Base-by-base conservation (phyloP, 2,329 filamentous ascomycete genomes). In the Fusarium chaquense region DNA sequence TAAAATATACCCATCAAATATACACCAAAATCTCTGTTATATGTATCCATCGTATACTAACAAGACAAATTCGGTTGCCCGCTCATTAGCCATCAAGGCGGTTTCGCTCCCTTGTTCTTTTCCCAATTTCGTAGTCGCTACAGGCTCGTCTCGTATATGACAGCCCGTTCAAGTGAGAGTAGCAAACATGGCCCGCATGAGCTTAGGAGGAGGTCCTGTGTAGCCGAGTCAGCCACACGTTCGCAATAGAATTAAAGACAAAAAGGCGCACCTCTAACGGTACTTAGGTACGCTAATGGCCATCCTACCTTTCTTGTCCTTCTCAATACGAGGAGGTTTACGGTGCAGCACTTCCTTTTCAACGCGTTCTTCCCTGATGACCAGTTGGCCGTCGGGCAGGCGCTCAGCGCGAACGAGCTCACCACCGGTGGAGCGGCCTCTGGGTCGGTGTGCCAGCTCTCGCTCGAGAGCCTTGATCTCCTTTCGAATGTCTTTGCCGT, bases 271-370 rank as follows among this genome's bases (percentile, higher is more conserved):
- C 83, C 83, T 85, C 85, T 81, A 86, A 81, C 84, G 87, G 81
- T 89, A 86, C 83, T 90, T 89, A 77, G 91, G 92, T 81, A 93
- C 87, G 84, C 91, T 92, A 83, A 94, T 90, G 85, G 90, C 89
- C 89, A 96, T 90, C 92, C 91, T 96, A 97, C 94, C 94, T 94
- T 93, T 96, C 85, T 91, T 91, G 83, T 98, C 93, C 85, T 92
- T 93, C 82, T 93, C 92, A 75, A 97, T 89, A 73, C 91, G 85
- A 68, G 92, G 83, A 56, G 87, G 87, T 77, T 83, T 86, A 76
- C 81, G 81, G 50, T 83, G 82, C 74, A 86, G 84, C 69, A 86
- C 83, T 53, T 87, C 78, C 75, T 81, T 83, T 79, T 89, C 86
- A 69, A 89, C 79, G 73, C 83, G 78, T 71, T 90, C 85, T 80